Evolutionary conservation across 371 early-diverging fungal genomes (phyloP).

Genomic region (Nematocida ironsii): DNA sequence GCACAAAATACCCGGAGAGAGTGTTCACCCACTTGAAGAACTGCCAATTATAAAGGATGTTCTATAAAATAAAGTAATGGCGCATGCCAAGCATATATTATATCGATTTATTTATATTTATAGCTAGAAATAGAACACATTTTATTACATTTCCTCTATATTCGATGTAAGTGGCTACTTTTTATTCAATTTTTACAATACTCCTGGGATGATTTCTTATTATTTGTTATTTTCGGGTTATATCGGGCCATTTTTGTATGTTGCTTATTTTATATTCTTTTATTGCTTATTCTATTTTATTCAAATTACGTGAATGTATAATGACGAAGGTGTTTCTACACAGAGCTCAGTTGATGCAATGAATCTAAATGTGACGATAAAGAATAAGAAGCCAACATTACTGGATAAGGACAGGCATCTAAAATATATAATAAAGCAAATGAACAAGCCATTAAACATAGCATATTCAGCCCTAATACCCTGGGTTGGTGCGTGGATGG

Average conservation of each 20-base stretch:
- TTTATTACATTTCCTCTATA: too few relatives aligned
- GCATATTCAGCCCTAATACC: constrained; percentile 5
- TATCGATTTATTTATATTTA: too few relatives aligned
- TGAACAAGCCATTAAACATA: constrained; percentile 1
- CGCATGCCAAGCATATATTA: too few relatives aligned
- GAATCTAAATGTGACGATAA: constrained; percentile 2
- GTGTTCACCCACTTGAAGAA: background rate
- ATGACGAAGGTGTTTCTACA: constrained; percentile 52
- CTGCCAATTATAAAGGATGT: background rate
- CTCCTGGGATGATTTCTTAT: too few relatives aligned
- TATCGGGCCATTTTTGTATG: background rate
- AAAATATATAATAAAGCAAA: constrained; percentile 20
- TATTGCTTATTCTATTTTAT: constrained; percentile 1
- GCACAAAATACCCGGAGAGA: too few relatives aligned
- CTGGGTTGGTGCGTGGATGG: constrained; percentile 39
- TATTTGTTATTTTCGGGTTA: too few relatives aligned
- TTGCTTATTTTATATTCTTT: background rate
- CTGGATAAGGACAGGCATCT: constrained; percentile 31
- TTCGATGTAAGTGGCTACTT: too few relatives aligned
- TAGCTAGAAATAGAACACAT: too few relatives aligned
- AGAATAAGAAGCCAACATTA: background rate
- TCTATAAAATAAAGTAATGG: background rate
- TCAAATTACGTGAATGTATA: constrained; percentile 31
- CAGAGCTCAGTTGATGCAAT: constrained; percentile 42
- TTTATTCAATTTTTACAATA: too few relatives aligned